phyloP scores from a whole-genome alignment of 1,284 basidiomycete genomes.

The Bothia castanella region DNA sequence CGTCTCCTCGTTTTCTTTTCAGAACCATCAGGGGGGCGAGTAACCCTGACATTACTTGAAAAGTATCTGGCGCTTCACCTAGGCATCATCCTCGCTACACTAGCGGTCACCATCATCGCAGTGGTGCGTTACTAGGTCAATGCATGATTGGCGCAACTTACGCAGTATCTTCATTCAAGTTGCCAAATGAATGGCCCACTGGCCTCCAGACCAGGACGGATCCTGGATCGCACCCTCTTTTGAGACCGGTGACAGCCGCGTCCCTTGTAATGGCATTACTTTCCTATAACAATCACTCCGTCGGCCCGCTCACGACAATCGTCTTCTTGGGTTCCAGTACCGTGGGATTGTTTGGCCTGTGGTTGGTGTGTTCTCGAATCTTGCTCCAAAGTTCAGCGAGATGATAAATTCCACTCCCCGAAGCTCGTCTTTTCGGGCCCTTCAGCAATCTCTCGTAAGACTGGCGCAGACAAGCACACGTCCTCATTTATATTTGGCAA shows the following conservation, averaged over 20 bases:
- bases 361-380: slow-evolving; percentile 52
- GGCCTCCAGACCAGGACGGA: slow-evolving; percentile 24
- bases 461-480: slow-evolving; percentile 76
- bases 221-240: slow-evolving; percentile 52
- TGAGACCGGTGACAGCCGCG: slow-evolving; percentile 53
- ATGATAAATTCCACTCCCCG: slow-evolving; percentile 15
- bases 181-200: slow-evolving; percentile 40
- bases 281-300: slow-evolving; percentile 58
- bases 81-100: slow-evolving; percentile 53
- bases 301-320: slow-evolving; percentile 54
- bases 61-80: slow-evolving; percentile 60
- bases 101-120: slow-evolving; percentile 54
- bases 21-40: slow-evolving; percentile 41
- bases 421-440: slow-evolving; percentile 64
- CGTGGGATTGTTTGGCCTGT: slow-evolving; percentile 65
- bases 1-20: slow-evolving; percentile 59
- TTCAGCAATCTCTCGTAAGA: slow-evolving; percentile 58
- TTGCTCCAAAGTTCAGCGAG: slow-evolving; percentile 13
- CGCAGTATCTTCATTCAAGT: slow-evolving; percentile 30
- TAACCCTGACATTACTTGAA: slow-evolving; percentile 59
- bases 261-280: slow-evolving; percentile 55
- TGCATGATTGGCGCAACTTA: slow-evolving; percentile 4
- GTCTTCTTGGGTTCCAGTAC: slow-evolving; percentile 48
- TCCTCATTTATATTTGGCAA: slow-evolving; percentile 76
- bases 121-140: slow-evolving; percentile 40